Percentiles rank a stretch among this genome's conserved stretches.
Conservation (phyloP, 768 basidiomycete genomes). For the Podaxis sp. region DNA sequence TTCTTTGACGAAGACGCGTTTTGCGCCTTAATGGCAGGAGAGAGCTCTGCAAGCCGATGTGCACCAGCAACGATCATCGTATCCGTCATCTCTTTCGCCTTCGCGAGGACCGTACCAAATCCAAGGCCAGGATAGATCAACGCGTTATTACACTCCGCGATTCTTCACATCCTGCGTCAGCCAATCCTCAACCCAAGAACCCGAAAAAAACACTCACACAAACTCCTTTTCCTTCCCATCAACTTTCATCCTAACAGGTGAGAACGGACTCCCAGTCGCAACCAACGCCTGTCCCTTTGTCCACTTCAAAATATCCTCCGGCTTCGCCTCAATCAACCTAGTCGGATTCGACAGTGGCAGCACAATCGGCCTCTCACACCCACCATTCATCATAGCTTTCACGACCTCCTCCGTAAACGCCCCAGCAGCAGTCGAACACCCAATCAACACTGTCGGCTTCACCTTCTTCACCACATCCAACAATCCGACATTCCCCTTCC, state of each 20-base stretch:
- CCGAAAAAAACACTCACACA: constrained; percentile 34
- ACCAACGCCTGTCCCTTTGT: constrained; percentile 75
- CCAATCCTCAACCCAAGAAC: neutral
- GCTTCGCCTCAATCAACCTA: constrained; percentile 69
- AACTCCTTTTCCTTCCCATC: constrained; percentile 58
- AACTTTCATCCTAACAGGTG: constrained; percentile 58
- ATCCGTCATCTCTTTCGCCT: constrained; percentile 67
- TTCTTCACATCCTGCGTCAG: constrained; percentile 34
- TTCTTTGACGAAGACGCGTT: constrained; percentile 3
- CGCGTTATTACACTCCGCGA: constrained; percentile 77
- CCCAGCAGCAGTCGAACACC: constrained; percentile 75
- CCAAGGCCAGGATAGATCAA: constrained; percentile 87
- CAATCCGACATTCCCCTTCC: constrained; percentile 53
- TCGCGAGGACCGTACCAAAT: constrained; percentile 71
- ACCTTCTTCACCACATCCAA: constrained; percentile 70
- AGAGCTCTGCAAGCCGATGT: constrained; percentile 67
- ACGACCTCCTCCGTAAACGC: constrained; percentile 78
- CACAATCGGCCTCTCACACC: constrained; percentile 67
- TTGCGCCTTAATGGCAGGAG: constrained; percentile 58
- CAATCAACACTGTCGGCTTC: constrained; percentile 81
- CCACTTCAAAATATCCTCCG: constrained; percentile 73
- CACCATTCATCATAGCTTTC: constrained; percentile 52
- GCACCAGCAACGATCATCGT: constrained; percentile 89
- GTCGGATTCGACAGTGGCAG: constrained; percentile 86
- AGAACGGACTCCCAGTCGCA: constrained; percentile 85